Evolutionary conservation across 2,329 filamentous ascomycete genomes (phyloP).

Genomic region (Colletotrichum viniferum): DNA sequence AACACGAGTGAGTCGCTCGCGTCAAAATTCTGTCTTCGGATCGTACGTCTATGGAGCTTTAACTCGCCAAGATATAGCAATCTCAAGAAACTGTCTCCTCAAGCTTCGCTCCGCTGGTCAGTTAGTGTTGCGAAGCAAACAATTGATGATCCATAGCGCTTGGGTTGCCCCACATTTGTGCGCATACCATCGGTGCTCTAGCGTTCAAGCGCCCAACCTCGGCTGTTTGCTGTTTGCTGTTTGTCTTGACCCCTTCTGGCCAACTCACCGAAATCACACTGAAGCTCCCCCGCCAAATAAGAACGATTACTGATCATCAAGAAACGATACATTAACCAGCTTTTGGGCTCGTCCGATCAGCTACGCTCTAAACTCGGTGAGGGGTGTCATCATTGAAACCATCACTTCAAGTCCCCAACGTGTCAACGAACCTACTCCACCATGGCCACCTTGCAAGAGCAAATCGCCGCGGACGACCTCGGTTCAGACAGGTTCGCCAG

Average conservation of each 20-base stretch:
- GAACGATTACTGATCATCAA: background rate
- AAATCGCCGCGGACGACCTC: slow-evolving; percentile 7
- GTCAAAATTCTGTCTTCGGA: background rate
- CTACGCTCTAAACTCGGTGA: background rate
- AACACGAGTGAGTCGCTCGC: background rate
- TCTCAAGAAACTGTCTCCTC: background rate
- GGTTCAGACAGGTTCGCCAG: slow-evolving; percentile 28
- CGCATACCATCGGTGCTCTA: background rate
- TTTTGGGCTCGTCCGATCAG: background rate
- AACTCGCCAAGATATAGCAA: background rate
- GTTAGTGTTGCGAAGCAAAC: background rate
- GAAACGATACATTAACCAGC: background rate
- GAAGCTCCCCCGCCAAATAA: background rate
- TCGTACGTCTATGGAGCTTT: background rate
- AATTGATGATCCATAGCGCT: background rate
- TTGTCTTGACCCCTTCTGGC: background rate
- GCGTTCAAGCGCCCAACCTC: background rate
- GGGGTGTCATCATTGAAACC: background rate
- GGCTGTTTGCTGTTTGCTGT: background rate
- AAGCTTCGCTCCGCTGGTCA: background rate
- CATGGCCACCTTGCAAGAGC: slow-evolving; percentile 13
- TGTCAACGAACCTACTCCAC: background rate
- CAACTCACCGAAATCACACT: background rate
- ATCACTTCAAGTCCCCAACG: background rate
- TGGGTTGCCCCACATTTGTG: background rate